These are phyloP conservation scores for Xylaria flabelliformis DNA, from an alignment of 495 filamentous ascomycete genomes.

Conservation along the genomic window DNA sequence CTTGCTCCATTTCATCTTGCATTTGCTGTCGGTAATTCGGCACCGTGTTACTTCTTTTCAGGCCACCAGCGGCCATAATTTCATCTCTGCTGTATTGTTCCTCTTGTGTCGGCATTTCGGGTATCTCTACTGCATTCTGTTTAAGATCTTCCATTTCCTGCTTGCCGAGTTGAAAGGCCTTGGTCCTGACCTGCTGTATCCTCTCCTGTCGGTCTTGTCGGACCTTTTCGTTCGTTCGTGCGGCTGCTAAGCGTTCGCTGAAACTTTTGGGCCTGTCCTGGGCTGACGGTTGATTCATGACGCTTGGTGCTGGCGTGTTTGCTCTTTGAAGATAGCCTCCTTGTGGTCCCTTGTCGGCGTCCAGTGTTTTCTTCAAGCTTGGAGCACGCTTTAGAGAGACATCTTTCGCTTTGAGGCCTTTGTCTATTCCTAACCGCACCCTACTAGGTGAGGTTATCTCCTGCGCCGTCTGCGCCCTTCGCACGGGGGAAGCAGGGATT, in stretches of 20 bases:
- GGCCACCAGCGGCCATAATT: slow-evolving; percentile 57
- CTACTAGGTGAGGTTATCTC: slow-evolving; percentile 78
- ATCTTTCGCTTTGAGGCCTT: slow-evolving; percentile 79
- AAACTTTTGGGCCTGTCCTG: slow-evolving; percentile 71
- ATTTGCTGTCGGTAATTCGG: slow-evolving; percentile 49
- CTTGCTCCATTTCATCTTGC: slow-evolving; percentile 27
- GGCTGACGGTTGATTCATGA: slow-evolving; percentile 27
- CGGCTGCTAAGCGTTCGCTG: slow-evolving; percentile 82
- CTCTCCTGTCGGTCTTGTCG: slow-evolving; percentile 61
- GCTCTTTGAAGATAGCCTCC: slow-evolving; percentile 54
- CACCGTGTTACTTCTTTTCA: slow-evolving; percentile 60
- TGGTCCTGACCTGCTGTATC: slow-evolving; percentile 66
- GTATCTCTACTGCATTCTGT: slow-evolving; percentile 61
- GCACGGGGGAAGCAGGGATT: slow-evolving; percentile 81
- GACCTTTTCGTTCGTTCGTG: slow-evolving; percentile 60
- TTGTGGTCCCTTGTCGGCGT: slow-evolving; percentile 36
- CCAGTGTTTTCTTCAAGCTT: slow-evolving; percentile 45
- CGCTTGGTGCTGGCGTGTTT: slow-evolving; percentile 41
- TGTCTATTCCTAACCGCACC: slow-evolving; percentile 86
- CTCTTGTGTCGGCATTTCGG: slow-evolving; percentile 51
- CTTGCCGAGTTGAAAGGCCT: slow-evolving; percentile 72
- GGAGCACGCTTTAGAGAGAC: slow-evolving; percentile 83
- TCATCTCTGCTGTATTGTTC: slow-evolving; percentile 68
- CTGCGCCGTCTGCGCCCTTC: slow-evolving; percentile 50
- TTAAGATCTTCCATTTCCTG: slow-evolving; percentile 71